These are phyloP conservation scores for Elaeis oleifera DNA, from an alignment of 202 grass and related monocot genomes.

Conservation along the genomic window DNA sequence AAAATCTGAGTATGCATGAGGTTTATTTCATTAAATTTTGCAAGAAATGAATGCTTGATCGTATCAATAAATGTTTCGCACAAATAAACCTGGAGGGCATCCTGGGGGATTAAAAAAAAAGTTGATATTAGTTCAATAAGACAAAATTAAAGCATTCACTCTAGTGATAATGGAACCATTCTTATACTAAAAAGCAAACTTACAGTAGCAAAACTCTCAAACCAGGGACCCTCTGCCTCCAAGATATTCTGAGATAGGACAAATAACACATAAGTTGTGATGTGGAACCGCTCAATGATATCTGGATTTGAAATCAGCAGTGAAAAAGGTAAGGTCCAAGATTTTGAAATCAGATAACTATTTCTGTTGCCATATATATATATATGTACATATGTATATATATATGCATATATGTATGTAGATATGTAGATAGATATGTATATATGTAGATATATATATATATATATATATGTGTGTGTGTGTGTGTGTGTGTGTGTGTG, in stretches of 20 bases:
- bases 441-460: no score
- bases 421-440: no score
- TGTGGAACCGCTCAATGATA: constrained; percentile 93
- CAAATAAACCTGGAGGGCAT: constrained; percentile 70
- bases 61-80: constrained; percentile 93
- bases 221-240: constrained; percentile 92
- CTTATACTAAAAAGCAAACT: constrained; percentile 21
- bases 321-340: no score
- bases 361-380: no score
- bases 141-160: no score
- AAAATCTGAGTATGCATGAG: constrained; percentile 88
- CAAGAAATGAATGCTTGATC: constrained; percentile 98
- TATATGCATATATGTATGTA: no score
- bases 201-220: constrained; percentile 75
- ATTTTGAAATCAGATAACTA: no score
- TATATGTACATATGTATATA: no score
- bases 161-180: neutral
- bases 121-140: constrained; percentile 1
- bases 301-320: constrained; percentile 30
- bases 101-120: constrained; percentile 39
- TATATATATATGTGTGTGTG: no score
- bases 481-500: no score
- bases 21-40: constrained; percentile 99
- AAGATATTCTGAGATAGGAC: constrained; percentile 98
- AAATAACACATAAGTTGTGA: constrained; percentile 86